Evolutionary conservation across 331 rosid genomes (phyloP).

Genomic region (Dryas integrifolia): DNA sequence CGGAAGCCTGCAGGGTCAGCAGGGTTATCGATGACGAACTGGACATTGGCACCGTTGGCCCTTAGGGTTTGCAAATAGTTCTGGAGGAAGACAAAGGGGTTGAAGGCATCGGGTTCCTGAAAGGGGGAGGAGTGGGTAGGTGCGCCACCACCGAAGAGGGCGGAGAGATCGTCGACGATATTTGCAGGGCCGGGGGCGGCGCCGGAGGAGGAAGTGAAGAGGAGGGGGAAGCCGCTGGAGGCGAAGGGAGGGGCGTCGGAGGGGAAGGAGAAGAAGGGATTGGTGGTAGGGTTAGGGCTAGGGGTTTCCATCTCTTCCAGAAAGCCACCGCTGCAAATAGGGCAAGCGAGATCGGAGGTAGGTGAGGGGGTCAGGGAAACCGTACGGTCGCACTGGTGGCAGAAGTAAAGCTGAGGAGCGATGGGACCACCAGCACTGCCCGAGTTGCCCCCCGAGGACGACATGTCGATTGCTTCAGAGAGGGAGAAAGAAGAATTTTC

Average conservation of each 20-base stretch:
- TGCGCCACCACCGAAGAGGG: slow-evolving; percentile 51
- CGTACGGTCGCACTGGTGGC: slow-evolving; percentile 62
- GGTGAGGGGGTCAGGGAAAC: slow-evolving; percentile 52
- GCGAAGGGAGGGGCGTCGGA: slow-evolving; percentile 36
- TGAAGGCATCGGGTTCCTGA: slow-evolving; percentile 50
- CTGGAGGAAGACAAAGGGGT: slow-evolving; percentile 63
- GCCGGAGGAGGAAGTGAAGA: slow-evolving; percentile 24
- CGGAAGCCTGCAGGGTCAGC: slow-evolving; percentile 56
- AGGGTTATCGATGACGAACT: slow-evolving; percentile 53
- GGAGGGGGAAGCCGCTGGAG: slow-evolving; percentile 38
- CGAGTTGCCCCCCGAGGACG: slow-evolving; percentile 52
- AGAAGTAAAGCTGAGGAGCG: slow-evolving; percentile 53
- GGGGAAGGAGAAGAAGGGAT: slow-evolving; percentile 44
- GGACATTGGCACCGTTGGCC: slow-evolving; percentile 61
- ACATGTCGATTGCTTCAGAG: slow-evolving; percentile 42
- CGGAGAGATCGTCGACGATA: slow-evolving; percentile 47
- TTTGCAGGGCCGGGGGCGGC: slow-evolving; percentile 25
- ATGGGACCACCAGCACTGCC: slow-evolving; percentile 24
- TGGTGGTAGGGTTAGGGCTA: slow-evolving; percentile 33
- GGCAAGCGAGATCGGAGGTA: slow-evolving; percentile 63
- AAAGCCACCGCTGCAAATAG: slow-evolving; percentile 59
- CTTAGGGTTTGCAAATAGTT: slow-evolving; percentile 63
- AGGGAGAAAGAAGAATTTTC: not conserved
- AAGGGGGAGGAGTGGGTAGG: slow-evolving; percentile 34
- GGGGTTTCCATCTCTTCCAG: slow-evolving; percentile 69